These are phyloP conservation scores for Pythium rhizo-oryzae DNA, from an alignment of 352 stramenopile genomes.

Conservation along the genomic window DNA sequence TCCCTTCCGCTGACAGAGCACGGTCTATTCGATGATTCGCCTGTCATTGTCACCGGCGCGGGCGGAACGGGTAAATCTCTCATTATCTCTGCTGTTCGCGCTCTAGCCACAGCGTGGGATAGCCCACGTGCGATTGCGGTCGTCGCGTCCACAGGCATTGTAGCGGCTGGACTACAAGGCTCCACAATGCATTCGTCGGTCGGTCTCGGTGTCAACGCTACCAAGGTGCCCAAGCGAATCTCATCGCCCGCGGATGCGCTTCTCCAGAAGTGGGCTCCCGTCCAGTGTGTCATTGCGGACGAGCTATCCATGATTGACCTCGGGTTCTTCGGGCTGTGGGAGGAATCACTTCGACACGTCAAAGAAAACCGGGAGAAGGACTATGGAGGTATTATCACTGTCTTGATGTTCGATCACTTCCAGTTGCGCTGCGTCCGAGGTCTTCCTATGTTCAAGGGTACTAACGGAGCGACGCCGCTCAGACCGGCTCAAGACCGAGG, in stretches of 20 bases:
- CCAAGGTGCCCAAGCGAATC: slow-evolving; percentile 11
- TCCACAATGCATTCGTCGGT: slow-evolving; percentile 31
- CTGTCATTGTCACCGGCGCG: slow-evolving; percentile 26
- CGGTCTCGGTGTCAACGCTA: slow-evolving; percentile 13
- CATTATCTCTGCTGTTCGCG: slow-evolving; percentile 21
- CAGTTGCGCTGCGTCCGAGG: slow-evolving; percentile 1
- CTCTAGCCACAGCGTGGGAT: slow-evolving; percentile 6
- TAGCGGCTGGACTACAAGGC: slow-evolving; percentile 23
- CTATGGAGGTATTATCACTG: background rate
- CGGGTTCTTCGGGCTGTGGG: slow-evolving; percentile 26
- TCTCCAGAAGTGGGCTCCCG: background rate
- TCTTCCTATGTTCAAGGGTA: background rate
- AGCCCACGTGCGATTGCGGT: slow-evolving; percentile 6
- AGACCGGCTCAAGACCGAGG: background rate
- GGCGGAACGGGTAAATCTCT: slow-evolving; percentile 30
- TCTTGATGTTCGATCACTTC: slow-evolving; percentile 11
- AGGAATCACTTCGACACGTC: slow-evolving; percentile 18
- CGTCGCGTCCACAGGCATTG: slow-evolving; percentile 26
- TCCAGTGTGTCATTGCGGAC: slow-evolving; percentile 17
- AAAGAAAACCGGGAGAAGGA: slow-evolving; percentile 18
- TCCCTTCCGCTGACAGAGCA: background rate
- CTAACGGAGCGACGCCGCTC: background rate
- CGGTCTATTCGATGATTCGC: slow-evolving; percentile 5
- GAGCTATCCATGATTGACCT: slow-evolving; percentile 30
- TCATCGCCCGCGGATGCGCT: background rate